Percentiles rank a stretch among this genome's conserved stretches.
phyloP scores from a whole-genome alignment of 2,329 filamentous ascomycete genomes.

The Geosmithia putterillii region DNA sequence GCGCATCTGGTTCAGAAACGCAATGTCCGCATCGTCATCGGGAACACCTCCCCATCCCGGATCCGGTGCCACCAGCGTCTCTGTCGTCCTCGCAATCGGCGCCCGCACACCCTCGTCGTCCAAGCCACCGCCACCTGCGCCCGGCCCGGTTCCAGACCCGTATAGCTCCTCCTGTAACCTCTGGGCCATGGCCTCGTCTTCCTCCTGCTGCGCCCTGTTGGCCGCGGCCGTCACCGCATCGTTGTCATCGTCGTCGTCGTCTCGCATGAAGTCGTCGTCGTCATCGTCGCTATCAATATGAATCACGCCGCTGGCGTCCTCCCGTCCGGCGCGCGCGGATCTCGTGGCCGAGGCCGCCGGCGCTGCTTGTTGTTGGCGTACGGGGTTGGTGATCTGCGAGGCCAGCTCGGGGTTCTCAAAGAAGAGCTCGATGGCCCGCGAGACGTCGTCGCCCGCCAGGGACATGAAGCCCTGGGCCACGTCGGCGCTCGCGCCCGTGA shows the following conservation, averaged over 20 bases:
- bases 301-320: constrained; percentile 35
- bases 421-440: constrained; percentile 79
- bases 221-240: constrained; percentile 26
- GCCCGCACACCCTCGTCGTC: constrained; percentile 60
- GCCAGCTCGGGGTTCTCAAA: constrained; percentile 73
- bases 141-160: constrained; percentile 23
- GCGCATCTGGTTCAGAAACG: constrained; percentile 55
- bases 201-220: constrained; percentile 53
- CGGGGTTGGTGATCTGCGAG: constrained; percentile 12
- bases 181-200: constrained; percentile 88
- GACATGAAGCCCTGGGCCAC: constrained; percentile 75
- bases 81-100: constrained; percentile 81
- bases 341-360: constrained; percentile 14
- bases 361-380: constrained; percentile 20
- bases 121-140: constrained; percentile 2
- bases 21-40: constrained; percentile 41
- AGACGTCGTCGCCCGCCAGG: constrained; percentile 71
- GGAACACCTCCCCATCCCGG: constrained; percentile 29
- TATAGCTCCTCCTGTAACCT: constrained; percentile 89
- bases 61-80: constrained; percentile 72
- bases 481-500: constrained; percentile 64
- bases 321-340: constrained; percentile 14
- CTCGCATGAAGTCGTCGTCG: constrained; percentile 32
- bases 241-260: constrained; percentile 24
- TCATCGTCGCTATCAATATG: constrained; percentile 66